Evolutionary conservation across 2,329 filamentous ascomycete genomes (phyloP), one percentile per base, ranked within the genome.

Genomic region (Diplodia corticola): DNA sequence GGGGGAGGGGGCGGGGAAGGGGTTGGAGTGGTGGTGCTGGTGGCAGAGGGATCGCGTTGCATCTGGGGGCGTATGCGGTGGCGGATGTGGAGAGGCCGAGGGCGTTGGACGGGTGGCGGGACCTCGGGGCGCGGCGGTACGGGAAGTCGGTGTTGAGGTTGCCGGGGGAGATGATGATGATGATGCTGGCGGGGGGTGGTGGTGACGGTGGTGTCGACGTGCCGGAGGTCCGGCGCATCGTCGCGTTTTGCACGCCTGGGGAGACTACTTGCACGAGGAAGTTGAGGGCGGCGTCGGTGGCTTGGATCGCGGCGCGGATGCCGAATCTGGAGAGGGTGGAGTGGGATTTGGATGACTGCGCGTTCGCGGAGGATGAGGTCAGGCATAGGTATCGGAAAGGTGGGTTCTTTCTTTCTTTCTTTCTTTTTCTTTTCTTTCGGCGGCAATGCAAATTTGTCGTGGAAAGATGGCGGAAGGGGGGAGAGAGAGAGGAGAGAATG

Each of bases 331-430:
- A 0, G 9, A 6, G 9, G 2, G 30, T 60, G 1, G 13, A 20
- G 5, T 49, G 40, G 57, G 17, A 10, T 4, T n/a, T 60, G 20
- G 26, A 60, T 2, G 57, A 60, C 17, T 60, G 57, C 15, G 57
- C 57, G 0, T 60, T 60, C n/a, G 22, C n/a, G 7, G 57, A 60
- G 15, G 57, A 60, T 5, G 26, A n/a, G 2, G 12, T 60, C 1
- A n/a, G 57, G 26, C n/a, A 60, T 28, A 49, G 35, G 9, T 60
- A 49, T n/a, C 57, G 57, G n/a, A 49, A 60, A 35, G 55, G 55
- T 48, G 20, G 13, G n/a, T 13, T 48, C n/a, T n/a, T n/a, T n/a
- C n/a, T n/a, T n/a, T n/a, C n/a, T n/a, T n/a, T n/a, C n/a, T n/a
- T n/a, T n/a, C n/a, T n/a, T n/a, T n/a, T n/a, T n/a, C n/a, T n/a